Percentiles rank a stretch among this genome's conserved stretches.
phyloP scores from a whole-genome alignment of 208 protist genomes.

The Trypanosomatidae sp. region DNA sequence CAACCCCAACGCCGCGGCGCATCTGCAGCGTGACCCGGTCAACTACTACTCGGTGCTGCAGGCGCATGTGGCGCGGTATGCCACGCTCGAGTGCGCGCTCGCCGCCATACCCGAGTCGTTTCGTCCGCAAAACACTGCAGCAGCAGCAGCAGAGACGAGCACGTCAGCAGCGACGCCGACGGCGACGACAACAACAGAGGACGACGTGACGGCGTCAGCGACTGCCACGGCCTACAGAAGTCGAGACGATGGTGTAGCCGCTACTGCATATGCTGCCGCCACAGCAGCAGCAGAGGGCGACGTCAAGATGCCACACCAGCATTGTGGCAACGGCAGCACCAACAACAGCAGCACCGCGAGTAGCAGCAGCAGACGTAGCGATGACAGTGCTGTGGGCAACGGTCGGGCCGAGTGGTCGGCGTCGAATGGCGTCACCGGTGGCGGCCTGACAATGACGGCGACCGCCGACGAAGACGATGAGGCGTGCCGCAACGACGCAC shows the following conservation, averaged over 20 bases:
- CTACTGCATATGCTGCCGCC: neutral
- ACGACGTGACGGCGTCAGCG: slow-evolving; percentile 1
- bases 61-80: slow-evolving; percentile 49
- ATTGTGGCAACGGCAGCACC: too few relatives aligned
- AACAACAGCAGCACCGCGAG: too few relatives aligned
- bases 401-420: too few relatives aligned
- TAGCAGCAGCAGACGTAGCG: neutral
- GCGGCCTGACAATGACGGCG: neutral
- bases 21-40: slow-evolving; percentile 86
- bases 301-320: neutral
- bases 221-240: neutral
- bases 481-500: slow-evolving; percentile 2
- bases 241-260: neutral
- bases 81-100: slow-evolving; percentile 37
- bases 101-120: slow-evolving; percentile 18
- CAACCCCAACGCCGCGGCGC: slow-evolving; percentile 92
- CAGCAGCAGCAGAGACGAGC: slow-evolving; percentile 2
- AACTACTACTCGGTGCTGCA: slow-evolving; percentile 52
- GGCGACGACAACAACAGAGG: slow-evolving; percentile 11
- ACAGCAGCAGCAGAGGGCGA: neutral
- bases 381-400: neutral
- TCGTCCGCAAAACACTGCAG: slow-evolving; percentile 5
- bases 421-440: neutral
- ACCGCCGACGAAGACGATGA: neutral
- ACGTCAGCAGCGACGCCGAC: slow-evolving; percentile 6